phyloP scores from a whole-genome alignment of 2,329 filamentous ascomycete genomes.

The Sarocladium oryzae region DNA sequence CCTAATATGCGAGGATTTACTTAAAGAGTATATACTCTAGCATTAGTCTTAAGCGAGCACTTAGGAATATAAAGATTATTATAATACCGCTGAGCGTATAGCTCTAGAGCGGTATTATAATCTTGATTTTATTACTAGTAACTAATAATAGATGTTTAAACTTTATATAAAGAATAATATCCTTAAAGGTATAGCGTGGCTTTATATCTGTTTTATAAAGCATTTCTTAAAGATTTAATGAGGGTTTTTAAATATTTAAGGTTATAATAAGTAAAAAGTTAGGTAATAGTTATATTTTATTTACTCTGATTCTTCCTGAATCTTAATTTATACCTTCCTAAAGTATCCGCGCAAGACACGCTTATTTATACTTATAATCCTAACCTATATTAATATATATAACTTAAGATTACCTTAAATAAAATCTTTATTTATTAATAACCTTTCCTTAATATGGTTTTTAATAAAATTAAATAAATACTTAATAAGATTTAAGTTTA shows the following conservation, averaged over 20 bases:
- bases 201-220: background rate
- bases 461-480: conserved; percentile 15
- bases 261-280: background rate
- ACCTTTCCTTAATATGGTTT: conserved; percentile 14
- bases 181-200: background rate
- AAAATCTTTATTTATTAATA: conserved; percentile 14
- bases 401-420: conserved; percentile 17
- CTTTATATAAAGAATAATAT: background rate
- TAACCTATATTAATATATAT: conserved; percentile 16
- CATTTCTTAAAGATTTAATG: background rate
- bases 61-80: background rate
- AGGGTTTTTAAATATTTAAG: background rate
- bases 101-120: background rate
- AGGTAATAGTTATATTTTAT: background rate
- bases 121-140: background rate
- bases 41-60: background rate
- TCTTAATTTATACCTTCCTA: conserved; percentile 2
- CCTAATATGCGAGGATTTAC: background rate
- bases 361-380: conserved; percentile 8
- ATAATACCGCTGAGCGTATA: background rate
- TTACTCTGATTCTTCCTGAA: background rate
- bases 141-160: background rate
- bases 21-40: background rate
- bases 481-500: conserved; percentile 14
- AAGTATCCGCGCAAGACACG: background rate